Base-by-base conservation (phyloP, 1,139 yeast genomes). In the Groenewaldozyma sp. region DNA sequence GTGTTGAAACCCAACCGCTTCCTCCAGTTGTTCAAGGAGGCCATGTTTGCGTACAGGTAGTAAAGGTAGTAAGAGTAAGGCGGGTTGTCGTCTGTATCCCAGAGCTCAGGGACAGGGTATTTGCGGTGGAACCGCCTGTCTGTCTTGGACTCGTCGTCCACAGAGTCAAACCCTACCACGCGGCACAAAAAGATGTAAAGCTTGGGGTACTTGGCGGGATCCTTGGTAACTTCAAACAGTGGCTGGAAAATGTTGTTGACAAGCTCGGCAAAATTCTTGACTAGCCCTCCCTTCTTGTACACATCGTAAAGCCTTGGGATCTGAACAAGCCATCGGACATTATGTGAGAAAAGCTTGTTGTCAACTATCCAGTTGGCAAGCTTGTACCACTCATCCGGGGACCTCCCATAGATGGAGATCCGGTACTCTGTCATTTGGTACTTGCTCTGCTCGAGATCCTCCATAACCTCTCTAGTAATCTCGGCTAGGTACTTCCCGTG, bases 341-440 rank as follows among this genome's bases (percentile, higher is more conserved):
- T 93, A 59, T 86, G 94, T 43, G 95, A 83, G 50, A 86, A 76
- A 37, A 91, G 70, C 62, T 87, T 86, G 64, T 93, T 86, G 56
- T 93, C 97, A 37, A 93, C 74, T 18, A 93, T 80, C 99, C 99
- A 93, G 2, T 75, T 75, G 0, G 98, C 97, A 45, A 93, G 68
- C 54, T 83, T 87, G 56, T 87, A 94, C 98, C 98, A 93, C 63
- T 93, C 99, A 49, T 79, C 82, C 19, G 74, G 62, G 2, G 84
- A 76, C 53, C 97, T 76, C 38, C 99, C 99, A 54, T 91, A 93
- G 40, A 91, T 73, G 7, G 97, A 87, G 45, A 93, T 88, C 57
- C 99, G 75, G 58, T 91, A 83, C 63, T 93, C 99, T 34, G 82
- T 87, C 93, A 87, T 88, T 63, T 93, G 98, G 62, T 93, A 93